Evolutionary conservation across 345 rosid genomes (phyloP), one percentile per base, ranked within the genome.

Genomic region (Eucalyptus guilfoylei): DNA sequence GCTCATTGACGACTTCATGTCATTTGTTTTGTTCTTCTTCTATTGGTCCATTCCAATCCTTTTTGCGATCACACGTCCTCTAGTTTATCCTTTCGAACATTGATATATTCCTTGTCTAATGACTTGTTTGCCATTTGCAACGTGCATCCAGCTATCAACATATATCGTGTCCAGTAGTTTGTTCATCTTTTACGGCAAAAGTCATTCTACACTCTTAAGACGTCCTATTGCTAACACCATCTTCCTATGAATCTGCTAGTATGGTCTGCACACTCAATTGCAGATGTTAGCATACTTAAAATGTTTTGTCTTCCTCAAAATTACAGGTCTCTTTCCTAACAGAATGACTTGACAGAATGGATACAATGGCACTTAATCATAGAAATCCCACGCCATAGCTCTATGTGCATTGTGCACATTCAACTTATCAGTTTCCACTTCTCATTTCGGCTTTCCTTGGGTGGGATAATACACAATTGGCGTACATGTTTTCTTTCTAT

Each of bases 311-410:
- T 0, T 55, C 28, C 28, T 55, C 13, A 55, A 55, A 55, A 55
- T 24, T 24, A 24, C 0, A 24, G 28, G 3, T 6, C 1, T 55
- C 6, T 10, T 24, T 24, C 6, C 12, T 23, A 55, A 23, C 6
- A 55, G 12, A 0, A 5, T 55, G 12, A 24, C 62, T 55, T 52
- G 55, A 52, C 1, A 52, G 21, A 52, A 8, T 0, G 9, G 55
- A 52, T 7, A 1, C 55, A 7, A 55, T 24, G 24, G 6, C 6
- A 24, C 30, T 55, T 55, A 24, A 55, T 2, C 30, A 55, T 55
- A 23, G 13, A 55, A 5, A 24, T 24, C 62, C 30, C 3, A 24
- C 30, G 6, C 62, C 62, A 4, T 10, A 55, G 62, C 62, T 55
- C 62, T 24, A 23, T 24, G 62, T 2, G 62, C 30, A 55, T 55